Base-by-base conservation (phyloP, 768 basidiomycete species). In the Solioccasus polychromus region DNA sequence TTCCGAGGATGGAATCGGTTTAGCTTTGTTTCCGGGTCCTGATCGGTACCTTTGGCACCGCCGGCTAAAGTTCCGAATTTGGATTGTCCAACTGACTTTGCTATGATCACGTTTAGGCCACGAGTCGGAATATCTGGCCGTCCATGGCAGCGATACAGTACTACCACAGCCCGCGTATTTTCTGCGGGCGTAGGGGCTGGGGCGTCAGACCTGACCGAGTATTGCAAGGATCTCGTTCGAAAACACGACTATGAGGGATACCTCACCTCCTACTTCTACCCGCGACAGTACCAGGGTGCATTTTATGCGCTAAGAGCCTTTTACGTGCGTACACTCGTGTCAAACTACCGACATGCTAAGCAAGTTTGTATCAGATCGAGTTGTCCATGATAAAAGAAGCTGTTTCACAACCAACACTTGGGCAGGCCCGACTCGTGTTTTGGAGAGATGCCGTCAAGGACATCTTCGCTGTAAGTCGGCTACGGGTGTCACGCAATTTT, bases 381-480 rank as follows among this genome's bases (percentile, higher is more conserved):
- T 66, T 92, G 43, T 83, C 89, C 9, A 85, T 71, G 60, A 68
- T 90, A 15, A 86, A 83, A 63, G 91, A 93, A 50, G 71, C 75
- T 30, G 85, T 88, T 12, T 87, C 88, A 15, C 85, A 84, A 47
- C 61, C 78, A 28, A 71, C 77, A 30, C 80, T 92, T 45, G 90
- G 88, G n/a, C 79, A 81, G 61, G 88, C 91, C 76, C 76, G 88
- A 52, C 78, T 90, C 71, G 83, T 91, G 61, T 92, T 92, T 62
- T 93, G 90, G 90, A 78, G 80, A 55, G 88, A 93, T 59, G 82
- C 86, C 11, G 58, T 92, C 22, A 86, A 82, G 56, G 75, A 68
- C 37, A 78, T 90, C 18, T 70, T 70, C 56, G 76, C 84, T 59
- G 90, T 86, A 39, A 47, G 64, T 60, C 35, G 57, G 75, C 43